phyloP scores from a whole-genome alignment of 2,329 filamentous ascomycete genomes.

The Thielaviopsis ethacetica region DNA sequence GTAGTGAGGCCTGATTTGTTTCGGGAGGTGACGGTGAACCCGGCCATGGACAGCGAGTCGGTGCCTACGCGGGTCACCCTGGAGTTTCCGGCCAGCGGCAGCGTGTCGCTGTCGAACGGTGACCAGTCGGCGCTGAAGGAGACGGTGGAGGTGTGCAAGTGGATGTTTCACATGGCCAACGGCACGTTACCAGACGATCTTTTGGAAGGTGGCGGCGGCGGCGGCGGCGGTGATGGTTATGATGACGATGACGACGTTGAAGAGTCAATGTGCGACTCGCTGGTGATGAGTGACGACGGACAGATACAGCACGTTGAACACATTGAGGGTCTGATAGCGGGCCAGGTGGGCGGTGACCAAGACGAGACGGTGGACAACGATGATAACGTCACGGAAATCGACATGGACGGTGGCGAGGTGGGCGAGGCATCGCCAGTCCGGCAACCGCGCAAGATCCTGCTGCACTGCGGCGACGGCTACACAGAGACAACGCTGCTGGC shows the following conservation, averaged over 20 bases:
- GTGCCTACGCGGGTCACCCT: conserved; percentile 22
- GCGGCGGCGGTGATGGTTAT: conserved; percentile 23
- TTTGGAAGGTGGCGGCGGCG: not conserved
- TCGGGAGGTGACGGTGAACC: conserved; percentile 35
- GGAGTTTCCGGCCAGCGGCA: conserved; percentile 90
- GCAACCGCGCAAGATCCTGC: conserved; percentile 53
- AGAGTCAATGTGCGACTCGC: not conserved
- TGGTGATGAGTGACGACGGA: conserved; percentile 19
- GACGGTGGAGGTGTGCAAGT: conserved; percentile 72
- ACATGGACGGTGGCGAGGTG: conserved; percentile 31
- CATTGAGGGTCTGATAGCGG: conserved; percentile 11
- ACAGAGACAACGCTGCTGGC: conserved; percentile 83
- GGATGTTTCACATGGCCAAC: conserved; percentile 74
- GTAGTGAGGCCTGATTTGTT: conserved; percentile 56
- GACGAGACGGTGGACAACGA: not conserved
- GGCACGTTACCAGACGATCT: conserved; percentile 27
- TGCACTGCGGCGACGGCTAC: conserved; percentile 92
- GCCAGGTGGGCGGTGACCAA: too few species aligned
- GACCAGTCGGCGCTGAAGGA: conserved; percentile 70
- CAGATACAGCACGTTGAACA: conserved; percentile 14
- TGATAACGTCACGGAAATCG: conserved; percentile 14
- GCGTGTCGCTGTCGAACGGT: conserved; percentile 70
- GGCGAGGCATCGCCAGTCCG: conserved; percentile 8
- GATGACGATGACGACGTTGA: conserved; percentile 1
- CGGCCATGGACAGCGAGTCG: not conserved